Evolutionary conservation across 495 filamentous ascomycete species (phyloP).

Genomic region (Podospora anserina): DNA sequence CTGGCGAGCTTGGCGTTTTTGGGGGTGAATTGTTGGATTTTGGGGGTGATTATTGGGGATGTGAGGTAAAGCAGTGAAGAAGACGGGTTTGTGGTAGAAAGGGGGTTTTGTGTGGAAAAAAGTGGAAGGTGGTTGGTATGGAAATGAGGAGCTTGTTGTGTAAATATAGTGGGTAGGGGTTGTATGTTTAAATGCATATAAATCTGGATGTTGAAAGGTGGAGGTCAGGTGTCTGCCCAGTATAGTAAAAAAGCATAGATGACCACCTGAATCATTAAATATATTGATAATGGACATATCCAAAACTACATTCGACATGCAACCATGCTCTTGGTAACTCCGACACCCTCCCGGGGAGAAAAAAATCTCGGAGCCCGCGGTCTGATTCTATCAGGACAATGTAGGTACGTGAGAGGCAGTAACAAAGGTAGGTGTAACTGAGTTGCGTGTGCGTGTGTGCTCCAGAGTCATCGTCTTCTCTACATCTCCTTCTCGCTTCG

Average conservation of each 20-base stretch:
- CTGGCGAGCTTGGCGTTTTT: constrained; percentile 74
- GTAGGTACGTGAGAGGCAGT: background rate
- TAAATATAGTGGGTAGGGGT: background rate
- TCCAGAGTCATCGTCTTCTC: background rate
- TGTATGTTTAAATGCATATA: too few relatives aligned
- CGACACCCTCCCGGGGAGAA: background rate
- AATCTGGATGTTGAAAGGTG: too few relatives aligned
- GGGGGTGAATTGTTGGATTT: constrained; percentile 77
- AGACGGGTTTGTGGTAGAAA: background rate
- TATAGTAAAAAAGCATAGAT: background rate
- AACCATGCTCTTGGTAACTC: background rate
- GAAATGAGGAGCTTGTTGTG: background rate
- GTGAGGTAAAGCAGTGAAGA: constrained; percentile 28
- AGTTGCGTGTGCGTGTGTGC: constrained; percentile 5
- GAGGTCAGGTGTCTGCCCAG: too few relatives aligned
- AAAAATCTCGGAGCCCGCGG: background rate
- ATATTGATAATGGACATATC: background rate
- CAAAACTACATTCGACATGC: background rate
- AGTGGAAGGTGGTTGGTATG: background rate
- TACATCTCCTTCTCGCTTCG: background rate
- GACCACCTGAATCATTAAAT: background rate
- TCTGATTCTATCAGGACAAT: background rate
- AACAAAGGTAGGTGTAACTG: background rate
- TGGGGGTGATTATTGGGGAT: constrained; percentile 76
- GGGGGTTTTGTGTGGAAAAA: background rate